Percentiles rank a stretch among this genome's conserved stretches.
phyloP scores from a whole-genome alignment of 345 rosid genomes.

The Trapa bicornis region DNA sequence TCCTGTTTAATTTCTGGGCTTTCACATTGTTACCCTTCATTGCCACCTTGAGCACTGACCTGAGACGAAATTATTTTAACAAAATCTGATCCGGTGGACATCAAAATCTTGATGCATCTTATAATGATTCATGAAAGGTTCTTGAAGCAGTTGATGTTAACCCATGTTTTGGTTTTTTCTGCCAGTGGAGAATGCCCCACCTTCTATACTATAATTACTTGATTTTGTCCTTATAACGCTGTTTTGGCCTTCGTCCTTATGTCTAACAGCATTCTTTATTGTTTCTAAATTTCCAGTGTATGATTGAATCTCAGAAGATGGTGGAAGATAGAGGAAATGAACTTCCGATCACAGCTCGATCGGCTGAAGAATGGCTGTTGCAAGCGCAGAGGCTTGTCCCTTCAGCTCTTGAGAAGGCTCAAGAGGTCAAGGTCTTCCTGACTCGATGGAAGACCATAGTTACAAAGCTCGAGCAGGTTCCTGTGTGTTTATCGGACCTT shows the following conservation, averaged over 20 bases:
- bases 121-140: slow-evolving; percentile 2
- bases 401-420: slow-evolving; percentile 41
- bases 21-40: neutral
- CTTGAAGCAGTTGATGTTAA: neutral
- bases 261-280: neutral
- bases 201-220: neutral
- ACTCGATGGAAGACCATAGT: slow-evolving; percentile 79
- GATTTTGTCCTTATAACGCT: neutral
- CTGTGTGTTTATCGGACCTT: slow-evolving; percentile 55
- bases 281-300: neutral
- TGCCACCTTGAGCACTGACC: neutral
- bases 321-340: slow-evolving; percentile 31
- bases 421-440: slow-evolving; percentile 49
- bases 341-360: slow-evolving; percentile 16
- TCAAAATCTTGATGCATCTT: neutral
- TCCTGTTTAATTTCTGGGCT: neutral
- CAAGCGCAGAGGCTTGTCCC: slow-evolving; percentile 67
- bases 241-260: neutral
- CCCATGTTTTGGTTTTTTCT: neutral
- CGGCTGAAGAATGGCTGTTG: slow-evolving; percentile 64
- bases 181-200: neutral
- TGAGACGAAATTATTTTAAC: neutral
- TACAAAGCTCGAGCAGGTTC: slow-evolving; percentile 71
- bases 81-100: neutral
- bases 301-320: slow-evolving; percentile 23